These are phyloP conservation scores for Tolypocladium ovalisporum DNA, from an alignment of 2,329 filamentous ascomycete species.

Conservation along the genomic window DNA sequence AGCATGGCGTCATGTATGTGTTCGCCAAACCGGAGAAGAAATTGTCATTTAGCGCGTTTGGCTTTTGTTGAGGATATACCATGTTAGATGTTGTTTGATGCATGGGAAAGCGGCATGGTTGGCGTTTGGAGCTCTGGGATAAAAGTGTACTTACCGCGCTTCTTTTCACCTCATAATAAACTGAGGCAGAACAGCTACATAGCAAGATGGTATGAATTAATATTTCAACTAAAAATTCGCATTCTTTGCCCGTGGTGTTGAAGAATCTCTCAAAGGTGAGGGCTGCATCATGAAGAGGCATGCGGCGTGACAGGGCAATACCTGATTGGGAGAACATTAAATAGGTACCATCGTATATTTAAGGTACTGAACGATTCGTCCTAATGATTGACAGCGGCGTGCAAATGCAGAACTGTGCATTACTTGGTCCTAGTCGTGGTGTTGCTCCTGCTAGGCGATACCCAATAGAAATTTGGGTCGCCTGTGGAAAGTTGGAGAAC, in stretches of 20 bases:
- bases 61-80: neutral
- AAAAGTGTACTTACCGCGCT: slow-evolving; percentile 8
- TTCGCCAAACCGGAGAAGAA: neutral
- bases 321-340: too few relatives aligned
- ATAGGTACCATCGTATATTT: too few relatives aligned
- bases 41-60: neutral
- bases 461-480: slow-evolving; percentile 14
- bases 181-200: slow-evolving; percentile 7
- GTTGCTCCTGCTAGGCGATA: neutral
- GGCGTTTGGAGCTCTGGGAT: neutral
- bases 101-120: slow-evolving; percentile 2
- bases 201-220: slow-evolving; percentile 2
- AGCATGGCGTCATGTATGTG: neutral
- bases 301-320: neutral
- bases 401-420: neutral
- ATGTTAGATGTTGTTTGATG: slow-evolving; percentile 4
- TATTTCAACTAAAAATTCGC: neutral
- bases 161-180: slow-evolving; percentile 8
- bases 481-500: slow-evolving; percentile 12
- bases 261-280: neutral
- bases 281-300: neutral
- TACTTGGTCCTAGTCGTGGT: neutral
- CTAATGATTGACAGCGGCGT: neutral
- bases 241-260: too few relatives aligned
- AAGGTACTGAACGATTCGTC: too few relatives aligned